Percentiles rank a stretch among this genome's conserved stretches.
phyloP scores from a whole-genome alignment of 2,329 filamentous ascomycete species.

The Zymoseptoria brevis region DNA sequence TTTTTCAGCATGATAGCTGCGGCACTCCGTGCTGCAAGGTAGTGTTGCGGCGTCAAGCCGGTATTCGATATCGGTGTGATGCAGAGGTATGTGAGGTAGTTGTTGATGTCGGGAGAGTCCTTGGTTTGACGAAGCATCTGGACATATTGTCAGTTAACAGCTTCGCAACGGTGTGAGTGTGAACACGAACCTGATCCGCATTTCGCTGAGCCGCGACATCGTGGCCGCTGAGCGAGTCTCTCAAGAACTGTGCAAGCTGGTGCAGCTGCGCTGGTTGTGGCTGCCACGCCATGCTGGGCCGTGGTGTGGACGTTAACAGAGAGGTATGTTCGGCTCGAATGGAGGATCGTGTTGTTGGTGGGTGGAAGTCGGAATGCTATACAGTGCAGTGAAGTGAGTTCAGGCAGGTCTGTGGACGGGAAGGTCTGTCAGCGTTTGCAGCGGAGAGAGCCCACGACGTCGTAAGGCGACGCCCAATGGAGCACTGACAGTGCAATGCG shows the following conservation, averaged over 20 bases:
- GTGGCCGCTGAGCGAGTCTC: conserved; percentile 82
- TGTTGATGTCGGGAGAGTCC: conserved; percentile 84
- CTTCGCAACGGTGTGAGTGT: conserved; percentile 13
- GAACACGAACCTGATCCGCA: conserved; percentile 67
- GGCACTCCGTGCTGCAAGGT: conserved; percentile 72
- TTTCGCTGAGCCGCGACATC: conserved; percentile 76
- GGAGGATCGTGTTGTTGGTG: background rate
- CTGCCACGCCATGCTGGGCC: conserved; percentile 74
- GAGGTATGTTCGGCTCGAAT: background rate
- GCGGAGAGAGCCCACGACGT: background rate
- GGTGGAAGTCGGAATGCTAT: background rate
- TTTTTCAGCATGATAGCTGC: conserved; percentile 96
- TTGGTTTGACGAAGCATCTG: conserved; percentile 93
- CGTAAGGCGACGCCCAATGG: background rate
- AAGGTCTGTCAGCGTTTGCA: background rate
- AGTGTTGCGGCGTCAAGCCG: conserved; percentile 52
- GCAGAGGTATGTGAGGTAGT: conserved; percentile 90
- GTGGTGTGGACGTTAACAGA: background rate
- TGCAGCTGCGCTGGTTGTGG: conserved; percentile 77
- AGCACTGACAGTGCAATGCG: background rate
- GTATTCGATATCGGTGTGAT: conserved; percentile 55
- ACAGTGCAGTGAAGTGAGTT: conserved; percentile 1
- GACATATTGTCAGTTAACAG: background rate
- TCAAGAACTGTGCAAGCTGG: conserved; percentile 82
- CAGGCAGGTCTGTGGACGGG: background rate